Evolutionary conservation across 1,284 basidiomycete genomes (phyloP).

Genomic region (Leccinum angustisporum): DNA sequence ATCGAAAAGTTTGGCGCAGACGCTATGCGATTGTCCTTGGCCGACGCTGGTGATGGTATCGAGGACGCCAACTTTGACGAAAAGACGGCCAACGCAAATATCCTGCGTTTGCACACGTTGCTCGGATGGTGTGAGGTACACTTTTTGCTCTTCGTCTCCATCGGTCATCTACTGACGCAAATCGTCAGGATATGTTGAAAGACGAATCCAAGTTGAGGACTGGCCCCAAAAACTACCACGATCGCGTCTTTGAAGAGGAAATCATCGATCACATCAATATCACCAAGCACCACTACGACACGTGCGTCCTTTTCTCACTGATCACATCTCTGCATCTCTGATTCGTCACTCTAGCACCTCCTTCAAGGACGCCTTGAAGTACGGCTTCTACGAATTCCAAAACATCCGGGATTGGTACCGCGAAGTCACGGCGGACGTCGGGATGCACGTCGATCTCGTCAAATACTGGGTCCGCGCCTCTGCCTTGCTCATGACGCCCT

Average conservation of each 20-base stretch:
- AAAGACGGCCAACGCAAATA: conserved; percentile 97
- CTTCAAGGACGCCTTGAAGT: conserved; percentile 96
- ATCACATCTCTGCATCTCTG: background rate
- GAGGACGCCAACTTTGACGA: conserved; percentile 99
- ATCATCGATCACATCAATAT: conserved; percentile 83
- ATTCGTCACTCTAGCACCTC: conserved; percentile 62
- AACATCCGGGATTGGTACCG: conserved; percentile 95
- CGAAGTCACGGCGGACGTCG: conserved; percentile 83
- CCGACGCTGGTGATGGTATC: conserved; percentile 96
- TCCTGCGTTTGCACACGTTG: conserved; percentile 91
- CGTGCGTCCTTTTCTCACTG: conserved; percentile 51
- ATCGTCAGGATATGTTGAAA: conserved; percentile 69
- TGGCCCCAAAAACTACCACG: conserved; percentile 74
- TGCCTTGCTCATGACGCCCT: conserved; percentile 80
- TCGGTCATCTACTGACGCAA: conserved; percentile 7
- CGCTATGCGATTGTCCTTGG: conserved; percentile 88
- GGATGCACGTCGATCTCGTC: conserved; percentile 86
- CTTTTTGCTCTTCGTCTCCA: background rate
- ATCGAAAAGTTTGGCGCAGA: conserved; percentile 91
- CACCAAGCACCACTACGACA: conserved; percentile 77
- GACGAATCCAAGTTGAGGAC: conserved; percentile 70
- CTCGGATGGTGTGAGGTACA: conserved; percentile 89
- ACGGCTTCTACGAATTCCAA: conserved; percentile 96
- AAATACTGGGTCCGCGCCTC: conserved; percentile 82
- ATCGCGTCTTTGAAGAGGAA: conserved; percentile 82